Evolutionary conservation across 179 eudicot species (phyloP).

Genomic region (Camellia oleifera): DNA sequence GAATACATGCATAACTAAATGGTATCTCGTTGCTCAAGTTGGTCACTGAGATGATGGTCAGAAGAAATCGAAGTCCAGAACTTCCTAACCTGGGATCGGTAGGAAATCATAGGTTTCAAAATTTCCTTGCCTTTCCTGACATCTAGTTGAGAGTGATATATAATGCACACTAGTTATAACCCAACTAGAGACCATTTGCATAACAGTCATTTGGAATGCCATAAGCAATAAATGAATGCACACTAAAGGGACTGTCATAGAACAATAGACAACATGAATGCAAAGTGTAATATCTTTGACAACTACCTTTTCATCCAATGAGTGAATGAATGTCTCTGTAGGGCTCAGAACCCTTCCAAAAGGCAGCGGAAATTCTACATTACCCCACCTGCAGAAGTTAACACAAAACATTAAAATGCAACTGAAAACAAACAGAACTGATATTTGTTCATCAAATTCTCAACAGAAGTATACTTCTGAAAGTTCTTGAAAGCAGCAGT

Average conservation of each 20-base stretch:
- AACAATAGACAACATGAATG: neutral
- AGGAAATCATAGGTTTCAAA: neutral
- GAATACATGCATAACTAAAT: neutral
- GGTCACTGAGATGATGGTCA: neutral
- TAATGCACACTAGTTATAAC: neutral
- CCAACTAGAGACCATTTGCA: neutral
- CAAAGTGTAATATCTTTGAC: neutral
- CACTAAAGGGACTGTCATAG: neutral
- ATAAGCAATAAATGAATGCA: neutral
- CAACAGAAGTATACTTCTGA: constrained; percentile 37
- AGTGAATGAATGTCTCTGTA: constrained; percentile 69
- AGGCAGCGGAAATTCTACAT: constrained; percentile 77
- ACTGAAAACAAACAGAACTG: neutral
- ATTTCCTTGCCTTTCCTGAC: neutral
- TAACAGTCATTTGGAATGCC: neutral
- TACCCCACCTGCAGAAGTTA: constrained; percentile 58
- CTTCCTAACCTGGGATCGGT: neutral
- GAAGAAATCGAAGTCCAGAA: neutral
- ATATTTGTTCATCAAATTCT: constrained; percentile 1
- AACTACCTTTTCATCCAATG: constrained; percentile 71
- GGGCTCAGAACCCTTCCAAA: constrained; percentile 81
- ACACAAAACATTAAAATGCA: neutral
- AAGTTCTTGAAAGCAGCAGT: constrained; percentile 73
- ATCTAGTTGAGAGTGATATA: neutral
- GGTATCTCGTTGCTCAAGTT: neutral